Evolutionary conservation across 2,329 filamentous ascomycete genomes (phyloP).

Genomic region (Fusarium sp.): DNA sequence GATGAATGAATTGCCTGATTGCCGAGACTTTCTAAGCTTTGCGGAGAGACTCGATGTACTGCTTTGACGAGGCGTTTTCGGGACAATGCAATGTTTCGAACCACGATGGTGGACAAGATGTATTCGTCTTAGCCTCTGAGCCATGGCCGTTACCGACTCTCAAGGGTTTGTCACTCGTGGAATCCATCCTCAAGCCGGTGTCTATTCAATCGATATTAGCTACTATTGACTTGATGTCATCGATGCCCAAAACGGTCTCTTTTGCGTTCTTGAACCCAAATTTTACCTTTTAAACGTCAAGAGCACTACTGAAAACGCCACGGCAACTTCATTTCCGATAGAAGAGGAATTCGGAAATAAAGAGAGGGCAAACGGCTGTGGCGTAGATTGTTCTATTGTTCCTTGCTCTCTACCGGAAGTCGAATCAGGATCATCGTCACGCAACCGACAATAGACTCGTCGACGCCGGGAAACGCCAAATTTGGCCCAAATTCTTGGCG

Average conservation of each 20-base stretch:
- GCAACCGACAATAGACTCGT: neutral
- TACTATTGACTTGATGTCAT: neutral
- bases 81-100: neutral
- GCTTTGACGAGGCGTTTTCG: neutral
- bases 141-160: neutral
- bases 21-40: neutral
- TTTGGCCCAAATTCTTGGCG: neutral
- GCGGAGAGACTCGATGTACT: neutral
- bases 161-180: neutral
- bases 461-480: neutral
- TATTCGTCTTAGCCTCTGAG: neutral
- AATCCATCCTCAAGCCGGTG: neutral
- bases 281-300: neutral
- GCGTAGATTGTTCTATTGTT: slow-evolving; percentile 15
- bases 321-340: neutral
- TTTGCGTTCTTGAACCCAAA: slow-evolving; percentile 1
- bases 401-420: neutral
- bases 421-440: neutral
- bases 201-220: neutral
- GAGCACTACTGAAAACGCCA: neutral
- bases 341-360: slow-evolving; percentile 21
- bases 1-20: neutral
- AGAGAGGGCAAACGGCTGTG: slow-evolving; percentile 7
- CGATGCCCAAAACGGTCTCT: neutral
- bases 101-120: neutral